Conservation (phyloP, 208 protist species). For the Pavlovales sp. region DNA sequence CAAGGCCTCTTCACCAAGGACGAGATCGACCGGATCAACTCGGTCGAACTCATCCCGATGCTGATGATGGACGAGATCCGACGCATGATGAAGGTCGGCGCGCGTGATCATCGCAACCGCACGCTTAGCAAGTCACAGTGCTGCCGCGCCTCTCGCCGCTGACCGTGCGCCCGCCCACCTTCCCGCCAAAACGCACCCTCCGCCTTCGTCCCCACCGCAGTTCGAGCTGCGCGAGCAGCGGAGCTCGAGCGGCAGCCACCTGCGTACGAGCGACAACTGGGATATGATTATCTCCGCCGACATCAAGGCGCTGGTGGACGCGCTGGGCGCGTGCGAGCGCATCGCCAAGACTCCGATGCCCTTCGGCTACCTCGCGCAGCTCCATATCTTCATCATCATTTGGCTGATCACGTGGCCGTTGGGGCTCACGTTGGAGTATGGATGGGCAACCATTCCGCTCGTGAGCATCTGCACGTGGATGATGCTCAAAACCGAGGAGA, state of each 20-base stretch:
- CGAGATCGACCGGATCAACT: neutral
- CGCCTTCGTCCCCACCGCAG: too few species aligned
- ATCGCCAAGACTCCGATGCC: conserved; percentile 12
- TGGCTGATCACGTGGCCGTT: neutral
- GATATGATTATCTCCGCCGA: neutral
- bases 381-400: neutral
- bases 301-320: conserved; percentile 11
- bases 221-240: too few species aligned
- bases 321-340: conserved; percentile 13
- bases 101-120: too few species aligned
- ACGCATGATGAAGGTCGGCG: too few species aligned
- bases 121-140: too few species aligned
- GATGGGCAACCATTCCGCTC: neutral
- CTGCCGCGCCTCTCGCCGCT: too few species aligned
- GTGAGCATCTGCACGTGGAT: neutral
- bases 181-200: too few species aligned
- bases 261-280: neutral
- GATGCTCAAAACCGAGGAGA: neutral
- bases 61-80: conserved; percentile 6
- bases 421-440: neutral
- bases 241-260: too few species aligned
- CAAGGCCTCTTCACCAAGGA: neutral
- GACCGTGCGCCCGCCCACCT: too few species aligned
- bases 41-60: neutral
- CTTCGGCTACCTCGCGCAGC: conserved; percentile 10